Percentiles rank a stretch among this genome's conserved stretches.
Evolutionary conservation across 345 rosid species (phyloP).

Genomic region (Mallotus nudiflorus): DNA sequence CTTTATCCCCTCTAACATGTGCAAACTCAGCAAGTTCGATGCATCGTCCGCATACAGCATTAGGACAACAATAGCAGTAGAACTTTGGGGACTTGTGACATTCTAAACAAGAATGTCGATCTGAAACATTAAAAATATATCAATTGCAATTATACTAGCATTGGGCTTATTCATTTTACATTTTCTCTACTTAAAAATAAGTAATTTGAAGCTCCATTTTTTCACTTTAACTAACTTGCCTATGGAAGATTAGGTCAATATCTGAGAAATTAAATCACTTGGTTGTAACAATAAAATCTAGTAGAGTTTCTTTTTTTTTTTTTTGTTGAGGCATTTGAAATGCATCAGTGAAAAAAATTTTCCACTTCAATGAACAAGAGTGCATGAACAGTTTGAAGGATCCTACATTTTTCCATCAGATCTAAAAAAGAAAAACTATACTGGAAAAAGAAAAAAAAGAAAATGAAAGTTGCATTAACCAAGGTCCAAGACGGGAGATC

Average conservation of each 20-base stretch:
- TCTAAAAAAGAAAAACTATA: too few relatives aligned
- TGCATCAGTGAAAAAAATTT: neutral
- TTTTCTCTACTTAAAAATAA: neutral
- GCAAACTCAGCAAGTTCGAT: conserved; percentile 17
- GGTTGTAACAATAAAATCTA: neutral
- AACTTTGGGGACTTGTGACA: conserved; percentile 21
- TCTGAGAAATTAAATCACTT: neutral
- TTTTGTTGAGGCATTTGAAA: too few relatives aligned
- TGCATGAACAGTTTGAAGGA: too few relatives aligned
- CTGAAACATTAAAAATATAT: conserved; percentile 15
- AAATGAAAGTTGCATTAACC: too few relatives aligned
- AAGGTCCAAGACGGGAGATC: too few relatives aligned
- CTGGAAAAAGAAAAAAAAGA: too few relatives aligned
- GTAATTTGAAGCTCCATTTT: neutral
- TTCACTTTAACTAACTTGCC: neutral
- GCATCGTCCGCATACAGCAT: conserved; percentile 30
- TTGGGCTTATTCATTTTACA: too few relatives aligned
- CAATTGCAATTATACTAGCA: neutral
- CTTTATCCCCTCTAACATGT: conserved; percentile 22
- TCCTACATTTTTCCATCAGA: too few relatives aligned
- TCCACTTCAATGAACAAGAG: neutral
- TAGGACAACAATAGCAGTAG: conserved; percentile 33
- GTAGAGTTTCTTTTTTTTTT: neutral
- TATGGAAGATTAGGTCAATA: neutral
- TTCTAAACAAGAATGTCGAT: conserved; percentile 22